Evolutionary conservation across 495 filamentous ascomycete genomes (phyloP).

Genomic region (Parmelia sp.): DNA sequence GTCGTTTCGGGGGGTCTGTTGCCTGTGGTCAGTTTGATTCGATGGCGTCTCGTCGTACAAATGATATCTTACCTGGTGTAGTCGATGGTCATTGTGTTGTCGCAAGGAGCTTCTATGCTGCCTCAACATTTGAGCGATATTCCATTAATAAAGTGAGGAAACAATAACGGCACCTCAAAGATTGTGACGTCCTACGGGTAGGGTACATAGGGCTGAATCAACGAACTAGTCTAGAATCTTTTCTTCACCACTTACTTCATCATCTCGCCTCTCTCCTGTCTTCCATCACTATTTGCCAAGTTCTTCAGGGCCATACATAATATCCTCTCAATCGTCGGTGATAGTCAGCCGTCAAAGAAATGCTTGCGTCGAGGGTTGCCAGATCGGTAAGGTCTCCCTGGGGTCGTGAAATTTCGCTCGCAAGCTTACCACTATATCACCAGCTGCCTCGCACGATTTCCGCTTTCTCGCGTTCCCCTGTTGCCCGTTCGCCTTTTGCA

Average conservation of each 20-base stretch:
- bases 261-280: background rate
- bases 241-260: background rate
- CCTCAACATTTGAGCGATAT: background rate
- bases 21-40: constrained; percentile 9
- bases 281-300: background rate
- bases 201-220: constrained; percentile 2
- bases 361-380: constrained; percentile 51
- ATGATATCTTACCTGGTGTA: constrained; percentile 12
- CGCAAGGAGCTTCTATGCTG: background rate
- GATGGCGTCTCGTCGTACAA: background rate
- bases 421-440: constrained; percentile 27
- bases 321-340: constrained; percentile 27
- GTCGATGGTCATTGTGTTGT: constrained; percentile 24
- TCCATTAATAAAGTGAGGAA: background rate
- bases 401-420: constrained; percentile 20
- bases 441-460: constrained; percentile 64
- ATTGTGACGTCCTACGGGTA: constrained; percentile 11
- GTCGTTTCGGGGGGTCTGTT: constrained; percentile 52
- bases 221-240: background rate
- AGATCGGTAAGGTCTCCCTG: constrained; percentile 56
- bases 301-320: constrained; percentile 16
- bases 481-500: constrained; percentile 20
- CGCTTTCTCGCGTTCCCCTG: constrained; percentile 34
- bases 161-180: no score
- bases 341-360: constrained; percentile 33